Percentiles rank a stretch among this genome's conserved stretches.
These are phyloP conservation scores for Sporothrix pseudoabietina DNA, from an alignment of 2,329 filamentous ascomycete genomes.

Conservation along the genomic window DNA sequence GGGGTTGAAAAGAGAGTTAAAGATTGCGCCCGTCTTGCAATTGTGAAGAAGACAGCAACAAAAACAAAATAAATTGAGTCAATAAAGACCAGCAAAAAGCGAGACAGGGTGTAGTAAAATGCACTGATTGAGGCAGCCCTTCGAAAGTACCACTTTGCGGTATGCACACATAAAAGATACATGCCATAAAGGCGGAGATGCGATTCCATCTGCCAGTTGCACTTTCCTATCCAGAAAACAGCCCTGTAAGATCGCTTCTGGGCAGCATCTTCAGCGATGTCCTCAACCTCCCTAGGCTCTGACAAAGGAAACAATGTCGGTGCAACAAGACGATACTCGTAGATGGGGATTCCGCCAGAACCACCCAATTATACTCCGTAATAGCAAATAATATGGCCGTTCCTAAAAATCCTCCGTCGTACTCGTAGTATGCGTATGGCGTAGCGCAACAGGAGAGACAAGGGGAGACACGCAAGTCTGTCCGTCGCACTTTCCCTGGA, in stretches of 20 bases:
- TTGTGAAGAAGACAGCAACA: background rate
- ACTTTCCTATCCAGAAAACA: background rate
- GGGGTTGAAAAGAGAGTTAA: background rate
- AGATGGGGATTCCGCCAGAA: conserved; percentile 19
- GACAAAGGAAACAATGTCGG: background rate
- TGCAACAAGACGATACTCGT: background rate
- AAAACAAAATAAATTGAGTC: background rate
- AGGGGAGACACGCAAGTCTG: conserved; percentile 34
- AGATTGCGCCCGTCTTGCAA: background rate
- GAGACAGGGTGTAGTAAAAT: background rate
- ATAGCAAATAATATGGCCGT: conserved; percentile 22
- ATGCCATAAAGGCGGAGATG: background rate
- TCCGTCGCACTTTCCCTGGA: conserved; percentile 33
- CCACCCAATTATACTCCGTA: conserved; percentile 22
- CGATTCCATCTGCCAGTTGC: conserved; percentile 14
- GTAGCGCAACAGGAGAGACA: conserved; percentile 28
- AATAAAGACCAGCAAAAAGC: background rate
- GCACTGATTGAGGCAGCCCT: background rate
- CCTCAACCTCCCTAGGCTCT: background rate
- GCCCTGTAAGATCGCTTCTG: background rate
- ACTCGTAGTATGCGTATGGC: conserved; percentile 23
- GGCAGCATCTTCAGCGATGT: background rate
- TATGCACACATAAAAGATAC: background rate
- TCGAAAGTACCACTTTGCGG: background rate
- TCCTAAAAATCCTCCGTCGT: conserved; percentile 23